Evolutionary conservation across 1,139 yeast genomes (phyloP).

Genomic region (Debaryomycetaceae sp.): DNA sequence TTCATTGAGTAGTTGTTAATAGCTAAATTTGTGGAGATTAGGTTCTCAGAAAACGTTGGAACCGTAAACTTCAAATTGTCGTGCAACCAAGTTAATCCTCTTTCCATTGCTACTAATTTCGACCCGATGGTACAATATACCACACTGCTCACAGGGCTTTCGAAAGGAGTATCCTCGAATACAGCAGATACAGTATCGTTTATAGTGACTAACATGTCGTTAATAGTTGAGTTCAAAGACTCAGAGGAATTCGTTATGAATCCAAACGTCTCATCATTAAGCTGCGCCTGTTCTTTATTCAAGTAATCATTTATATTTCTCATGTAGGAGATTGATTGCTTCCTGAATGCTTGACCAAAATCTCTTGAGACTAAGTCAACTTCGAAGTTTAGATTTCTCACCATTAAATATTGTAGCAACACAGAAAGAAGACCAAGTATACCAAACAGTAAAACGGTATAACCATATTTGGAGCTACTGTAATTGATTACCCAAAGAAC

Average conservation of each 20-base stretch:
- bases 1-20: background rate
- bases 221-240: slow-evolving; percentile 46
- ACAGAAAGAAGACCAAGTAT: slow-evolving; percentile 47
- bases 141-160: slow-evolving; percentile 58
- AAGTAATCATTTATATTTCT: slow-evolving; percentile 22
- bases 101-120: slow-evolving; percentile 60
- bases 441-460: slow-evolving; percentile 43
- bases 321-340: slow-evolving; percentile 13
- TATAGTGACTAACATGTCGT: slow-evolving; percentile 27
- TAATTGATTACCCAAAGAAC: slow-evolving; percentile 49
- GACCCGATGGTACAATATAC: slow-evolving; percentile 78
- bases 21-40: slow-evolving; percentile 1
- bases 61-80: slow-evolving; percentile 56
- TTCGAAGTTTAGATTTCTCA: slow-evolving; percentile 18
- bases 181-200: slow-evolving; percentile 32
- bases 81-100: slow-evolving; percentile 78
- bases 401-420: slow-evolving; percentile 43
- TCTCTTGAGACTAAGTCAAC: background rate
- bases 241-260: slow-evolving; percentile 55
- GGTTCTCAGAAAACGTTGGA: slow-evolving; percentile 34
- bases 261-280: slow-evolving; percentile 67
- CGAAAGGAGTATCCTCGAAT: slow-evolving; percentile 68
- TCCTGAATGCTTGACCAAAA: slow-evolving; percentile 1
- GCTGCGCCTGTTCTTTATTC: slow-evolving; percentile 25
- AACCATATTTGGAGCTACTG: slow-evolving; percentile 44